Evolutionary conservation across 495 filamentous ascomycete species (phyloP).

Genomic region (Penicillium soppii): DNA sequence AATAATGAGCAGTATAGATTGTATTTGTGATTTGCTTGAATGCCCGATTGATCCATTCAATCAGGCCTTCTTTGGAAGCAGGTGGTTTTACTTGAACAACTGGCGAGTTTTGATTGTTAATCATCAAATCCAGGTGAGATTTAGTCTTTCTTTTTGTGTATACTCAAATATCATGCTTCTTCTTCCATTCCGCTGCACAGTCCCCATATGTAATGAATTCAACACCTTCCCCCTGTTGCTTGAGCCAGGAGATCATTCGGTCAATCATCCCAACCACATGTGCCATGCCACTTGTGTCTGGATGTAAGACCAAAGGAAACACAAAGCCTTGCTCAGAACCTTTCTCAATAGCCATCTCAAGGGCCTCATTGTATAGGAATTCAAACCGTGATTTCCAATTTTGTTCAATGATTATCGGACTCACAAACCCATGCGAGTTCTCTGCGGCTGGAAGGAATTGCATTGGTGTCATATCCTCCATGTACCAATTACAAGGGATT

Average conservation of each 20-base stretch:
- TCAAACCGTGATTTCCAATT: slow-evolving; percentile 55
- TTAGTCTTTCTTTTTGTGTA: too few relatives aligned
- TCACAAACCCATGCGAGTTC: slow-evolving; percentile 56
- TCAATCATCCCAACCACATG: slow-evolving; percentile 63
- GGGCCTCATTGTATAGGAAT: slow-evolving; percentile 26
- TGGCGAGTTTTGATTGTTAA: too few relatives aligned
- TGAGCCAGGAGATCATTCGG: slow-evolving; percentile 53
- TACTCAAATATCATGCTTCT: not conserved
- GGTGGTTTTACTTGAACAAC: too few relatives aligned
- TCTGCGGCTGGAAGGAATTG: slow-evolving; percentile 48
- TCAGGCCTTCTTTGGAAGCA: too few relatives aligned
- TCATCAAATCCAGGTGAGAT: too few relatives aligned
- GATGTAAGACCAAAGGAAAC: slow-evolving; percentile 55
- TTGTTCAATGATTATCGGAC: slow-evolving; percentile 49
- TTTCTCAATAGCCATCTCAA: slow-evolving; percentile 31
- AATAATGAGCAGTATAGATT: too few relatives aligned
- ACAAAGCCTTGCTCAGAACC: slow-evolving; percentile 27
- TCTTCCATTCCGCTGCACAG: slow-evolving; percentile 17
- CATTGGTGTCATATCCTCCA: slow-evolving; percentile 59
- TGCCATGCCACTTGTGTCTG: slow-evolving; percentile 62
- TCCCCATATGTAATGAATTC: slow-evolving; percentile 16
- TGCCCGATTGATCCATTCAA: too few relatives aligned
- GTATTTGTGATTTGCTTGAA: too few relatives aligned
- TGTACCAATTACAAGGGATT: slow-evolving; percentile 56
- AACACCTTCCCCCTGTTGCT: slow-evolving; percentile 29